phyloP scores from a whole-genome alignment of 2,329 filamentous ascomycete species.

The Arthrobotrys iridis region DNA sequence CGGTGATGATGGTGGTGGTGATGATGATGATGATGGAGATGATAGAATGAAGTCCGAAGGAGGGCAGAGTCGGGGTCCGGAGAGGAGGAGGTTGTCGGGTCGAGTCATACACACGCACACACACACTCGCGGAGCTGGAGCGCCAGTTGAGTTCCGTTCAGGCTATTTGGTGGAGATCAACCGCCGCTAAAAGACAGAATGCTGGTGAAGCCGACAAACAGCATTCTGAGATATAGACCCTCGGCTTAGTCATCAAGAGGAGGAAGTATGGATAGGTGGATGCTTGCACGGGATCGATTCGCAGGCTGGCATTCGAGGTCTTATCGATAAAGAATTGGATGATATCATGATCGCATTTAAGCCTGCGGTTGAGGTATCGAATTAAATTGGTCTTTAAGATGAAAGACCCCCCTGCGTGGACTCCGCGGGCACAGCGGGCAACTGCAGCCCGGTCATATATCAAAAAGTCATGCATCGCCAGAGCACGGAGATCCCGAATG shows the following conservation, averaged over 20 bases:
- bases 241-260: too few species aligned
- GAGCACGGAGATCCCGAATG: background rate
- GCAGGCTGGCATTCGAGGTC: too few species aligned
- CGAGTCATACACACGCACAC: too few species aligned
- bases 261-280: too few species aligned
- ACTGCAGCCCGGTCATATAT: background rate
- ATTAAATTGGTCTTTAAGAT: background rate
- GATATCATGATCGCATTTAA: background rate
- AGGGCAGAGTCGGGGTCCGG: background rate
- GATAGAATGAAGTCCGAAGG: background rate
- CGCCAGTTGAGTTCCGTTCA: conserved; percentile 19
- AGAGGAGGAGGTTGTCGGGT: background rate
- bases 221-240: too few species aligned
- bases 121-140: background rate
- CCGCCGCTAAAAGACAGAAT: too few species aligned
- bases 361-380: background rate
- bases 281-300: too few species aligned
- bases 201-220: too few species aligned
- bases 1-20: background rate
- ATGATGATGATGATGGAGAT: background rate
- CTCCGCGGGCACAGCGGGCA: background rate
- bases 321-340: conserved; percentile 14
- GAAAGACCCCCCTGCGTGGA: conserved; percentile 3
- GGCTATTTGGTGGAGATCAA: too few species aligned
- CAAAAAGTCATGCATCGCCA: too few species aligned